A percentile compares a stretch with the other conserved stretches of the same genome.
phyloP scores from a whole-genome alignment of 805 yeast genomes.

The Pichia gijzeniarum region DNA sequence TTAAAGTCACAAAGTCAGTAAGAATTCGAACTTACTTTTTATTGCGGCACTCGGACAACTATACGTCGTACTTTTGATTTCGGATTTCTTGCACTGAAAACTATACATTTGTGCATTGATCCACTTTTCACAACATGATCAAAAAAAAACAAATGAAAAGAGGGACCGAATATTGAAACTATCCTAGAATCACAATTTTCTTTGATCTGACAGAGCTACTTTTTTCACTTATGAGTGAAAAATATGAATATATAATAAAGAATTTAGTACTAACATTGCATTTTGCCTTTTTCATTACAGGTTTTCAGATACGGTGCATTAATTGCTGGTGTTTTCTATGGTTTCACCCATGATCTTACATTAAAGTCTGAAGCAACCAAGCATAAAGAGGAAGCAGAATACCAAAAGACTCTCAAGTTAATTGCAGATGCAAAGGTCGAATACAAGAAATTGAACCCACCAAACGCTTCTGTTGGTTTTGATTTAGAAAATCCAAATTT shows the following conservation, averaged over 20 bases:
- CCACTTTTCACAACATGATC: too few species aligned
- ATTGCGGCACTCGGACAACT: too few species aligned
- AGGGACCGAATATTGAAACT: too few species aligned
- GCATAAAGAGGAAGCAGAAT: constrained; percentile 52
- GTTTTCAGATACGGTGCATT: constrained; percentile 91
- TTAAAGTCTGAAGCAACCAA: constrained; percentile 55
- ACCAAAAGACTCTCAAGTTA: constrained; percentile 61
- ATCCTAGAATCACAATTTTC: too few species aligned
- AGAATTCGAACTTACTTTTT: too few species aligned
- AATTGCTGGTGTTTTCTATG: constrained; percentile 83
- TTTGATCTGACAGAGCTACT: too few species aligned
- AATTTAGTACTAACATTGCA: neutral
- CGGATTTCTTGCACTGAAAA: too few species aligned
- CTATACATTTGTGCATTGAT: neutral
- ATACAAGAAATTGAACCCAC: constrained; percentile 58
- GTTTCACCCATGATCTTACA: constrained; percentile 74
- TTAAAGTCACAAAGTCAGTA: too few species aligned
- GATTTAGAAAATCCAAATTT: constrained; percentile 87
- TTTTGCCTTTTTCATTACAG: constrained; percentile 33
- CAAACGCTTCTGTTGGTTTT: constrained; percentile 42
- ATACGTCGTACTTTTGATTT: too few species aligned
- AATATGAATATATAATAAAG: too few species aligned
- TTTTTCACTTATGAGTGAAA: too few species aligned
- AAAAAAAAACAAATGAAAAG: too few species aligned
- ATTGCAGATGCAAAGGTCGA: constrained; percentile 86